phyloP scores from a whole-genome alignment of 441 rosid genomes.

The Pelargonium fulgidum region DNA sequence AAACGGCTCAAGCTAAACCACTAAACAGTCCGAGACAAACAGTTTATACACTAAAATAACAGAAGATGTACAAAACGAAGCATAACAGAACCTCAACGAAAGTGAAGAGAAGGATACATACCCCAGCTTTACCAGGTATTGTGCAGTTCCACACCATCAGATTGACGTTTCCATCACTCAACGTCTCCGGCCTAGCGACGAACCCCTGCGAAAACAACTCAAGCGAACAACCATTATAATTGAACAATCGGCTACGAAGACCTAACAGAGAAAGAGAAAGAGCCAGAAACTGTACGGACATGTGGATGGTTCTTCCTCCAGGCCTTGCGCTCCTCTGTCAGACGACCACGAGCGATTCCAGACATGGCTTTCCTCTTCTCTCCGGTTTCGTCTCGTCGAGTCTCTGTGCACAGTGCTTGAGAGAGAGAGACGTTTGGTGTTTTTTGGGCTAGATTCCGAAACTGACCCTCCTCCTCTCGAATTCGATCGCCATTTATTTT shows the following conservation, averaged over 20 bases:
- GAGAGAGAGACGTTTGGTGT: too few relatives aligned
- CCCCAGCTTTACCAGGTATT: slow-evolving; percentile 96
- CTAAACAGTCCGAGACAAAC: too few relatives aligned
- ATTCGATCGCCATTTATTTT: not conserved
- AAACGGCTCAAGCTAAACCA: too few relatives aligned
- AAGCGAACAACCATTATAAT: not conserved
- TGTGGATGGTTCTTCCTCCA: slow-evolving; percentile 99
- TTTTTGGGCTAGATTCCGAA: too few relatives aligned
- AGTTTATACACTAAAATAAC: too few relatives aligned
- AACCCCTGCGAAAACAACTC: slow-evolving; percentile 50
- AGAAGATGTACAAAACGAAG: too few relatives aligned
- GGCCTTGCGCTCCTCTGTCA: slow-evolving; percentile 82
- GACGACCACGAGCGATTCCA: slow-evolving; percentile 94
- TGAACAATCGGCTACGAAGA: too few relatives aligned
- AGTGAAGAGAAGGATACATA: slow-evolving; percentile 23
- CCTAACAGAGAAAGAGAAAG: not conserved
- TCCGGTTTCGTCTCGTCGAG: not conserved
- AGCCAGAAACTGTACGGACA: slow-evolving; percentile 32
- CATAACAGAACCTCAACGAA: not conserved
- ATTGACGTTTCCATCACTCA: slow-evolving; percentile 69
- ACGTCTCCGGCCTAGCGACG: slow-evolving; percentile 87
- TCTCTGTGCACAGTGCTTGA: too few relatives aligned
- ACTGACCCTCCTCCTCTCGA: not conserved
- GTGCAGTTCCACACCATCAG: slow-evolving; percentile 96
- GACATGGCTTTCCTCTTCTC: not conserved